Conservation (phyloP, 768 basidiomycete species). For the Mycena capillaripes region DNA sequence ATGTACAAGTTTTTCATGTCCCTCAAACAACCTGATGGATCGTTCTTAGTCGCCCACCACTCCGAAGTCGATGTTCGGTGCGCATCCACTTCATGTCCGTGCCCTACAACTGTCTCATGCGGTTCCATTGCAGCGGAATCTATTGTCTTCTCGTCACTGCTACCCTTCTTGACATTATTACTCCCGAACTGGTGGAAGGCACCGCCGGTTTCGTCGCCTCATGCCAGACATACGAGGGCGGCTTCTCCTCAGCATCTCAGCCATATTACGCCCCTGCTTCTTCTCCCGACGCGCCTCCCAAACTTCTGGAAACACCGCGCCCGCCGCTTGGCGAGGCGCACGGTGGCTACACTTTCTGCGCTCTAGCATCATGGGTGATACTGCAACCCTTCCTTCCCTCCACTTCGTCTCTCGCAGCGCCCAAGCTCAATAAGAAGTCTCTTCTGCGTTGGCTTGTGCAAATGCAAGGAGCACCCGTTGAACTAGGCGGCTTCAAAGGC, state of each 20-base stretch:
- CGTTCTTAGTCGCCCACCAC: constrained; percentile 88
- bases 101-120: not conserved
- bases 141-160: constrained; percentile 93
- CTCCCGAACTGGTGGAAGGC: constrained; percentile 86
- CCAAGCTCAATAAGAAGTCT: constrained; percentile 59
- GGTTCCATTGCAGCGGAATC: constrained; percentile 73
- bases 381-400: constrained; percentile 68
- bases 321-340: constrained; percentile 96
- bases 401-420: constrained; percentile 23
- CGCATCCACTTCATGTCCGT: constrained; percentile 35
- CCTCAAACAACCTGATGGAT: constrained; percentile 93
- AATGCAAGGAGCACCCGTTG: constrained; percentile 87
- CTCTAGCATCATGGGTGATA: constrained; percentile 87
- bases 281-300: constrained; percentile 28
- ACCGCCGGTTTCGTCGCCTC: constrained; percentile 86
- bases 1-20: constrained; percentile 93
- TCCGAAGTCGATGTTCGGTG: constrained; percentile 96
- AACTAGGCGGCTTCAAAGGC: constrained; percentile 94
- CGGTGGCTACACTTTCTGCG: constrained; percentile 97
- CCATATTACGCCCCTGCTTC: constrained; percentile 65
- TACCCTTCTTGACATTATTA: constrained; percentile 86
- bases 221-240: constrained; percentile 98
- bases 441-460: constrained; percentile 86
- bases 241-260: constrained; percentile 86
- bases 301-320: constrained; percentile 61